Evolutionary conservation across 2,329 filamentous ascomycete genomes (phyloP), one percentile per base, ranked within the genome.

Genomic region (Fusarium nisikadoi): DNA sequence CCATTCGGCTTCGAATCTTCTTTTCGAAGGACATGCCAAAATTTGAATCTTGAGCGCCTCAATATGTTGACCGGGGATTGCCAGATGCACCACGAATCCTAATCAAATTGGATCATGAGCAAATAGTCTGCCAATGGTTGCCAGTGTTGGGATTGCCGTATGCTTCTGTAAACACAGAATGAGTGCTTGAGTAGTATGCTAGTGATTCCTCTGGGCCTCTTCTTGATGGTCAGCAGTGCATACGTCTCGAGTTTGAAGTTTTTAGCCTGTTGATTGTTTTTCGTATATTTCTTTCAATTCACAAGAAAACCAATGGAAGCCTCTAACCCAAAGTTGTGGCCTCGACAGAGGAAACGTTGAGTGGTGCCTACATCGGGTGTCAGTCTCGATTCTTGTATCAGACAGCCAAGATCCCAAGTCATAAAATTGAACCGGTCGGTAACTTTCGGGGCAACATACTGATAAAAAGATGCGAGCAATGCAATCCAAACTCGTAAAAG

Each of bases 21-120:
- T 43, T 67, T 23, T 66, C 63, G 31, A 35, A 49, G 23, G 49
- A 49, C 72, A 76, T 77, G 10, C 13, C 31, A 19, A 42, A 52
- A 13, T 27, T 35, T 56, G 23, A n/a, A 19, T 25, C 49, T 13
- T 10, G 6, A 27, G 17, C 25, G 14, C 38, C n/a, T 27, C n/a
- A 63, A 35, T n/a, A 6, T 25, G 38, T 31, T 25, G 45, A 11
- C 4, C 12, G 11, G 20, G 16, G 12, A 17, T 29, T 36, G 13
- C 10, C 54, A 29, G 54, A 29, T 41, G 19, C 9, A 16, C 19
- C 19, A 47, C n/a, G 17, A 52, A 17, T n/a, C 25, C 31, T 23
- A n/a, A n/a, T 35, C 54, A 19, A 14, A 17, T 33, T 17, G 35
- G 20, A 33, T 47, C 46, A 33, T 25, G 14, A 12, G 19, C 14